These are phyloP conservation scores for Thelonectria discophora DNA, from an alignment of 2,329 filamentous ascomycete species.

Conservation along the genomic window DNA sequence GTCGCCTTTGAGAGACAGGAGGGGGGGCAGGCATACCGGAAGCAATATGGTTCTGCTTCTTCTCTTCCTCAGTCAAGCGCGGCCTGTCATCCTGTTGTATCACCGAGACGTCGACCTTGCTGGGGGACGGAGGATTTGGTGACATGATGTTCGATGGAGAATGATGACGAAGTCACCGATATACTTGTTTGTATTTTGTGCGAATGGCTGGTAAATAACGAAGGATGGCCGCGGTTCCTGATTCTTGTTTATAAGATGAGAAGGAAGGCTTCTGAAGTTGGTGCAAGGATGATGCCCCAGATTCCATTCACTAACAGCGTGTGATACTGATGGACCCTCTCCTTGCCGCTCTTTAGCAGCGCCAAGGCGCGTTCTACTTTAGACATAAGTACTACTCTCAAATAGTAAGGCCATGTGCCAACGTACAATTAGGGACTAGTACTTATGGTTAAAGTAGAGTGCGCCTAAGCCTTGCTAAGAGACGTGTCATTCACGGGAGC, in stretches of 20 bases:
- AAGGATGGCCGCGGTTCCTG: background rate
- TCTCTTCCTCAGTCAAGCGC: conserved; percentile 62
- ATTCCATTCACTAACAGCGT: conserved; percentile 34
- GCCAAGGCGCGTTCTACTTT: too few relatives aligned
- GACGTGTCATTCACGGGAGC: conserved; percentile 21
- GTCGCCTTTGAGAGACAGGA: background rate
- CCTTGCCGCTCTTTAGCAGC: too few relatives aligned
- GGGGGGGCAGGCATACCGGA: conserved; percentile 53
- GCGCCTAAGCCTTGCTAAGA: too few relatives aligned
- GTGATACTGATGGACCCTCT: conserved; percentile 38
- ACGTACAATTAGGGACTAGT: too few relatives aligned
- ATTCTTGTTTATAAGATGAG: conserved; percentile 23
- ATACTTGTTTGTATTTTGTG: background rate
- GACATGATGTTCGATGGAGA: conserved; percentile 24
- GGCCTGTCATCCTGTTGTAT: conserved; percentile 55
- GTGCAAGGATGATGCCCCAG: conserved; percentile 46
- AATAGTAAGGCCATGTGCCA: too few relatives aligned
- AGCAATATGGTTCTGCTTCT: conserved; percentile 65
- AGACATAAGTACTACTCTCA: too few relatives aligned
- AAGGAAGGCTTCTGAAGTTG: conserved; percentile 21
- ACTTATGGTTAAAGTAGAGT: too few relatives aligned
- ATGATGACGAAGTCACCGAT: background rate
- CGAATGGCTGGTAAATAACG: background rate
- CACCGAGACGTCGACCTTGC: conserved; percentile 33
- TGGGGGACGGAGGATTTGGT: conserved; percentile 43